These are phyloP conservation scores for Primulina tabacum DNA, from an alignment of 257 asterid species.

Conservation along the genomic window DNA sequence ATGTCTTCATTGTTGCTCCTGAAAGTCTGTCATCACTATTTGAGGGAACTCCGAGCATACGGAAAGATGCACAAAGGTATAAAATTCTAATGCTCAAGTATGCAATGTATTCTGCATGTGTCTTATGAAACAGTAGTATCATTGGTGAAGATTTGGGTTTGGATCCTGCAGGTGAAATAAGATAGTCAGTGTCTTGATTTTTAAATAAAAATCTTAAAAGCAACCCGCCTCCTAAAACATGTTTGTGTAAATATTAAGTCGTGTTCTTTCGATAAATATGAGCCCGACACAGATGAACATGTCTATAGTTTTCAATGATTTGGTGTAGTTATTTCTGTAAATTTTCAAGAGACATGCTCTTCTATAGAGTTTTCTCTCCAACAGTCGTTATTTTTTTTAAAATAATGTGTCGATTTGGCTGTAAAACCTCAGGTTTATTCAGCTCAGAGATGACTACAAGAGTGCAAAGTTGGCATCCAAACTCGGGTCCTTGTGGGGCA, in stretches of 20 bases:
- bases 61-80: conserved; percentile 94
- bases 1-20: conserved; percentile 85
- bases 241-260: no score
- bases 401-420: conserved; percentile 21
- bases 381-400: neutral
- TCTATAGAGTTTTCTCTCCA: neutral
- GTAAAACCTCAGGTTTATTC: conserved; percentile 77
- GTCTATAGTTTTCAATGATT: no score
- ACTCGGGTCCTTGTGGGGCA: conserved; percentile 70
- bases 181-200: no score
- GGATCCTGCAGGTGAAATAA: no score
- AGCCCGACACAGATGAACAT: no score
- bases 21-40: conserved; percentile 85
- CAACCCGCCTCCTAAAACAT: no score
- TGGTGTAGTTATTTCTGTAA: neutral
- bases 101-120: no score
- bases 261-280: no score
- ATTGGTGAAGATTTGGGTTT: no score
- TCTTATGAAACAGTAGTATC: no score
- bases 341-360: neutral
- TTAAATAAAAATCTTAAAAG: no score
- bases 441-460: conserved; percentile 95
- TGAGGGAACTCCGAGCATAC: conserved; percentile 98
- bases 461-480: conserved; percentile 87
- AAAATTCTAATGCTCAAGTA: neutral